Evolutionary conservation across 2,329 filamentous ascomycete species (phyloP).

Genomic region (Colletotrichum spinosum): DNA sequence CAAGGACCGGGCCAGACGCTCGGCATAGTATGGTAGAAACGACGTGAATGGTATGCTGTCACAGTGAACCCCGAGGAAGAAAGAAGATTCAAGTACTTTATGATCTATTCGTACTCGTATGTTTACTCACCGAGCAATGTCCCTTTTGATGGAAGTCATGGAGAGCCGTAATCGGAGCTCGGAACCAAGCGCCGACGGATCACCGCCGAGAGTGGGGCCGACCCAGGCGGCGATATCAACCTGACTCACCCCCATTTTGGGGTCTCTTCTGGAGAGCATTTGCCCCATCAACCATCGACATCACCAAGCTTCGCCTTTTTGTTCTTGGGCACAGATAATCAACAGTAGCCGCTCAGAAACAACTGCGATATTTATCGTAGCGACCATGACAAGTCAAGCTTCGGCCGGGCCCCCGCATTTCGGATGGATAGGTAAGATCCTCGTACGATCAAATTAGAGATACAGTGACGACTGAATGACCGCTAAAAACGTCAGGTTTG

Average conservation of each 20-base stretch:
- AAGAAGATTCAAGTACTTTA: no score
- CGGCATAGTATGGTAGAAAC: not conserved
- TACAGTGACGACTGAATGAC: not conserved
- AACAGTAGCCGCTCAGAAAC: no score
- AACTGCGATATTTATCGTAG: not conserved
- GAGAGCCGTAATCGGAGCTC: not conserved
- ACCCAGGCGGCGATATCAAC: not conserved
- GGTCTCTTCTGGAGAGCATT: no score
- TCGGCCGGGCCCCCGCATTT: constrained; percentile 22
- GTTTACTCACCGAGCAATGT: no score
- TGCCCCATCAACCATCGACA: no score
- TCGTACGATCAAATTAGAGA: not conserved
- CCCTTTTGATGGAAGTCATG: no score
- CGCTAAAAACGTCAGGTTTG: constrained; percentile 47
- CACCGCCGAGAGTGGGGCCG: constrained; percentile 3
- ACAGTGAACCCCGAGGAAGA: no score
- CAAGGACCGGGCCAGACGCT: not conserved
- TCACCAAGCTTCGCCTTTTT: no score
- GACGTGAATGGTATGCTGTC: no score
- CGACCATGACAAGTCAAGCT: not conserved
- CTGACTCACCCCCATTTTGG: constrained; percentile 7
- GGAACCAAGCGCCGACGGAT: constrained; percentile 15
- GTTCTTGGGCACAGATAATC: no score
- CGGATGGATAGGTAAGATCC: constrained; percentile 31
- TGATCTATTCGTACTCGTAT: no score